Evolutionary conservation across 164 flowering plant species (phyloP).

Genomic region (Chloranthus sessilifolius): DNA sequence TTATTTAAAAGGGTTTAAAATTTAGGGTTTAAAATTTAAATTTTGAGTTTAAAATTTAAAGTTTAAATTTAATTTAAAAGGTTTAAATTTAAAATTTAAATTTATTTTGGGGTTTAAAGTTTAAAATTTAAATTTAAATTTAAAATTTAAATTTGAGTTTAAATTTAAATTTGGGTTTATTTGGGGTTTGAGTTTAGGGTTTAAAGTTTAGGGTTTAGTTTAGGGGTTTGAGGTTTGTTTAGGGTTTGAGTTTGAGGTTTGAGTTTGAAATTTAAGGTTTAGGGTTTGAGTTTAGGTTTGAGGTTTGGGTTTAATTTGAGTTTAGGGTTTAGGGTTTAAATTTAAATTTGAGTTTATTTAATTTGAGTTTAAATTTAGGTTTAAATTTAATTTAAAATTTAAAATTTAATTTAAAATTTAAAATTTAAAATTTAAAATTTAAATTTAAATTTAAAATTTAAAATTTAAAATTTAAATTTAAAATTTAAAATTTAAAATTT

Average conservation of each 20-base stretch:
- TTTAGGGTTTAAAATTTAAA: not conserved
- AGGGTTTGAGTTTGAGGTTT: no score
- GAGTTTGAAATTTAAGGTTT: no score
- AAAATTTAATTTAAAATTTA: not conserved
- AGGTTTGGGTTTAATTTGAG: not conserved
- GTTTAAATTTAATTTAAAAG: not conserved
- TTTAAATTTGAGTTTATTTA: no score
- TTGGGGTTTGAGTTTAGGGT: no score
- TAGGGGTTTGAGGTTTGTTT: not conserved
- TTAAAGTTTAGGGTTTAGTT: not conserved
- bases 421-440: not conserved
- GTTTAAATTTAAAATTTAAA: no score
- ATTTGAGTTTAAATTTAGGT: not conserved
- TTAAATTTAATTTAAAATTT: not conserved
- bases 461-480: no score
- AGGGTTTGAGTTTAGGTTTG: slow-evolving; percentile 3
- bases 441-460: no score
- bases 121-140: not conserved
- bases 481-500: not conserved
- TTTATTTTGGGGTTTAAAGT: not conserved
- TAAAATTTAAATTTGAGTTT: not conserved
- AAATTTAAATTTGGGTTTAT: no score
- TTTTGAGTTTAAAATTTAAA: not conserved
- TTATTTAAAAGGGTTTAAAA: not conserved
- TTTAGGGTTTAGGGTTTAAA: no score